A percentile compares a stretch with the other conserved stretches of the same genome.
Conservation (phyloP, 768 basidiomycete genomes). For the Gloeostereum incarnatum region DNA sequence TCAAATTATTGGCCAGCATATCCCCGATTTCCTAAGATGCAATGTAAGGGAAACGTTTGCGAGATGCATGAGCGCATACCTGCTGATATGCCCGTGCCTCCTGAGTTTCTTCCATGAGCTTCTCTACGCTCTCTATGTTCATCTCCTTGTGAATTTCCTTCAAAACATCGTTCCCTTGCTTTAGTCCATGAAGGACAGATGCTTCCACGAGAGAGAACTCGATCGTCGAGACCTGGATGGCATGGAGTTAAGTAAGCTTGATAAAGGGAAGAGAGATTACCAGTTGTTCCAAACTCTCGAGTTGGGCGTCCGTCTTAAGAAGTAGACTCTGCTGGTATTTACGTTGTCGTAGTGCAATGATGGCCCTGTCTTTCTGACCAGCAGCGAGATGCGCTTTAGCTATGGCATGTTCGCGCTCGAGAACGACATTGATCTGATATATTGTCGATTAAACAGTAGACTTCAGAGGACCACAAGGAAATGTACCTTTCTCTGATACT, state of each 20-base stretch:
- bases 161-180: slow-evolving; percentile 89
- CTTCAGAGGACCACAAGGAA: slow-evolving; percentile 8
- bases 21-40: slow-evolving; percentile 80
- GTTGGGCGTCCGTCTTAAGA: slow-evolving; percentile 80
- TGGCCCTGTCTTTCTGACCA: slow-evolving; percentile 82
- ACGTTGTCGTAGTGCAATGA: slow-evolving; percentile 78
- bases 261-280: slow-evolving; percentile 25
- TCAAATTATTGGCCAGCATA: slow-evolving; percentile 74
- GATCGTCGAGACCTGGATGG: slow-evolving; percentile 79
- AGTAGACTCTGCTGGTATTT: slow-evolving; percentile 93
- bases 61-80: slow-evolving; percentile 27
- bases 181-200: slow-evolving; percentile 85
- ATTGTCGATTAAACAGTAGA: slow-evolving; percentile 1
- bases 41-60: slow-evolving; percentile 2
- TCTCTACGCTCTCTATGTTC: slow-evolving; percentile 89
- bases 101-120: slow-evolving; percentile 82
- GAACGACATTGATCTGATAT: slow-evolving; percentile 73
- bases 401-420: slow-evolving; percentile 84
- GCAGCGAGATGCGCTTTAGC: slow-evolving; percentile 73
- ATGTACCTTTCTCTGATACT: slow-evolving; percentile 97
- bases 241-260: background rate
- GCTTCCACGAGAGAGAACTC: slow-evolving; percentile 94
- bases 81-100: slow-evolving; percentile 90
- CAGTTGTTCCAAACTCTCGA: slow-evolving; percentile 83
- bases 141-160: slow-evolving; percentile 93